A percentile compares a stretch with the other conserved stretches of the same genome.
These are phyloP conservation scores for Leucogyrophana mollusca DNA, from an alignment of 768 basidiomycete genomes.

Conservation along the genomic window DNA sequence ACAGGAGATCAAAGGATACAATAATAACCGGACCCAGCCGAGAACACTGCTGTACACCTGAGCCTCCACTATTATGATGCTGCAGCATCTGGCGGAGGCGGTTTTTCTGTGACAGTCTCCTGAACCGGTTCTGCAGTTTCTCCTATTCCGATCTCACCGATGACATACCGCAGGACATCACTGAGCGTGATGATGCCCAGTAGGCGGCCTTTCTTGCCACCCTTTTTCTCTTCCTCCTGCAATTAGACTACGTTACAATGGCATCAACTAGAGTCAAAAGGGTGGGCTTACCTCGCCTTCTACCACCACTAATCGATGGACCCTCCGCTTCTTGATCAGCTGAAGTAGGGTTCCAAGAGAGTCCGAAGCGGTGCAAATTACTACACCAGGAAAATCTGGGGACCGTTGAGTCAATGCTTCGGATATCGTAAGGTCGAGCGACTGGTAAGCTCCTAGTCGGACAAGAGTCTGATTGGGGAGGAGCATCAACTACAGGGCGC, in stretches of 20 bases:
- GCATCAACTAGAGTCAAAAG: neutral
- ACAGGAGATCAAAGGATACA: conserved; percentile 8
- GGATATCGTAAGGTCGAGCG: conserved; percentile 91
- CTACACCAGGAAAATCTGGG: conserved; percentile 94
- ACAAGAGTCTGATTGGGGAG: conserved; percentile 73
- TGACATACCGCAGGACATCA: conserved; percentile 83
- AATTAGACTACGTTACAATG: conserved; percentile 2
- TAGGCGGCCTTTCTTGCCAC: conserved; percentile 80
- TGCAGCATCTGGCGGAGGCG: conserved; percentile 14
- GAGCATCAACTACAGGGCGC: conserved; percentile 1
- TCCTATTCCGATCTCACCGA: conserved; percentile 59
- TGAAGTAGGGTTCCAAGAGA: conserved; percentile 88
- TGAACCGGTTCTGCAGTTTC: conserved; percentile 39
- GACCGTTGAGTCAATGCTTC: conserved; percentile 92
- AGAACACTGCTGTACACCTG: neutral
- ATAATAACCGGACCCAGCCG: neutral
- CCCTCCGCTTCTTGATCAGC: conserved; percentile 88
- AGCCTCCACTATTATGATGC: conserved; percentile 8
- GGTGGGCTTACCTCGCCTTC: conserved; percentile 71
- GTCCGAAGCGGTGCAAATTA: conserved; percentile 91
- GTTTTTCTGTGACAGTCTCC: conserved; percentile 18
- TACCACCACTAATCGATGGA: conserved; percentile 93
- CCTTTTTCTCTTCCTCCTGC: conserved; percentile 77
- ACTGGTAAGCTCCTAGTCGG: conserved; percentile 89
- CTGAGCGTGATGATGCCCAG: conserved; percentile 86